Conservation (phyloP, 2,329 filamentous ascomycete species). For the Aspergillus sp. region DNA sequence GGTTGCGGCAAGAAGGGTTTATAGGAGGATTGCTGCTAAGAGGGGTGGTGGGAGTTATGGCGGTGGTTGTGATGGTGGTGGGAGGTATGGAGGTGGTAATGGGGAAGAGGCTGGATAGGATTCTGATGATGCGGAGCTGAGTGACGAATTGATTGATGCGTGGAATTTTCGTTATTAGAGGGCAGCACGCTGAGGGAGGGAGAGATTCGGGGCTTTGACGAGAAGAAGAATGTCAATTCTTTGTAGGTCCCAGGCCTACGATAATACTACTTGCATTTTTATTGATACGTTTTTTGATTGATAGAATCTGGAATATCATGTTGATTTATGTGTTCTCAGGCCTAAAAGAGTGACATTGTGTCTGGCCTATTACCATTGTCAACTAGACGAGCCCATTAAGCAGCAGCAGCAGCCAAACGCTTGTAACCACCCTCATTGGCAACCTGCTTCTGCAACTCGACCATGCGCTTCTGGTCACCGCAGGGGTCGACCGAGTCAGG, state of each 20-base stretch:
- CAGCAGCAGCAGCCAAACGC: constrained; percentile 24
- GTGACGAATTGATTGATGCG: constrained; percentile 6
- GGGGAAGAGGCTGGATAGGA: constrained; percentile 5
- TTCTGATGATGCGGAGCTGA: constrained; percentile 5
- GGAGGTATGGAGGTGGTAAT: not conserved
- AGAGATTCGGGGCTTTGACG: not conserved
- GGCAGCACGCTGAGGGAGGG: not conserved
- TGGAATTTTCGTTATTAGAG: constrained; percentile 9
- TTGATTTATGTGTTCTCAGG: not conserved
- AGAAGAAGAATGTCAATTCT: not conserved
- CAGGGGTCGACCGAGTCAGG: constrained; percentile 58
- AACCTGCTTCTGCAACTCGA: constrained; percentile 58
- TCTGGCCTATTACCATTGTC: too few species aligned
- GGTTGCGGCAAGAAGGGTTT: not conserved
- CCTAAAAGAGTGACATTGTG: not conserved
- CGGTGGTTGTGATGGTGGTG: not conserved
- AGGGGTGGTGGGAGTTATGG: not conserved
- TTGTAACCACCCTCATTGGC: constrained; percentile 55
- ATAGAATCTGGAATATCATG: too few species aligned
- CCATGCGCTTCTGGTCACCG: constrained; percentile 69
- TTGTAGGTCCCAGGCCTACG: too few species aligned
- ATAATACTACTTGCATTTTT: not conserved
- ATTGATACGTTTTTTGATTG: too few species aligned
- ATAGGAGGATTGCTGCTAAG: not conserved
- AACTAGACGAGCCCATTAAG: not conserved